Base-by-base conservation (phyloP, 2,329 filamentous ascomycete genomes). In the Penicillium oxalicum region DNA sequence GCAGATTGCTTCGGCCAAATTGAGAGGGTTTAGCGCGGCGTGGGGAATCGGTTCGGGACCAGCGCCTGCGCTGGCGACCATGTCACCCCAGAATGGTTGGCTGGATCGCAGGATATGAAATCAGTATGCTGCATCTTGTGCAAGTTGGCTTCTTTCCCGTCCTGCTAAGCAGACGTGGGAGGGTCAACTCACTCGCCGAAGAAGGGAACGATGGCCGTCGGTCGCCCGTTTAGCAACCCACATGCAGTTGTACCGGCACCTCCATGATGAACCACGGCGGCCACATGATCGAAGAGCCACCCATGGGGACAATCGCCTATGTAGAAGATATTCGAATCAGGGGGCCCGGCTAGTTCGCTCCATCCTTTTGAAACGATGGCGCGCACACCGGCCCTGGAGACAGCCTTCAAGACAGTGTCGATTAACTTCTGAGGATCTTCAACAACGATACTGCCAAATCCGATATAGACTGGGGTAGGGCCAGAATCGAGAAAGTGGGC, bases 211-310 rank as follows among this genome's bases (percentile, higher is more conserved):
- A 82, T 71, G 0, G 74, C 61, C 0, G 79, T 82, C 0, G 79
- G 78, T 13, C 70, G 64, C 0, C 74, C 78, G 40, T 76, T 70
- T 2, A 68, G 61, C 4, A 82, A 70, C 1, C 79, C 78, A 34
- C 73, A 75, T 1, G 80, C 78, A 2, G 79, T 81, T 0, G 78
- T 82, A 4, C 80, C 79, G 11, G 79, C 79, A 6, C 79, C 80
- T 18, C 79, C 79, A 45, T 83, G 79, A 50, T 83, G 79, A 0
- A 82, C 71, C 0, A 82, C 79, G 11, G 71, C 73, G 0, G 75
- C 70, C 1, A 82, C 78, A 12, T 73, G 70, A 50, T 78, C 71
- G 53, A 82, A 82, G 0, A 82, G 67, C 79, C 79, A 82, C 49
- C 81, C 76, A 45, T 81, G 78, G 1, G 78, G 79, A 45, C 73